Percentiles rank a stretch among this genome's conserved stretches.
Conservation (phyloP, 805 yeast species). For the Monosporozyma solicola region DNA sequence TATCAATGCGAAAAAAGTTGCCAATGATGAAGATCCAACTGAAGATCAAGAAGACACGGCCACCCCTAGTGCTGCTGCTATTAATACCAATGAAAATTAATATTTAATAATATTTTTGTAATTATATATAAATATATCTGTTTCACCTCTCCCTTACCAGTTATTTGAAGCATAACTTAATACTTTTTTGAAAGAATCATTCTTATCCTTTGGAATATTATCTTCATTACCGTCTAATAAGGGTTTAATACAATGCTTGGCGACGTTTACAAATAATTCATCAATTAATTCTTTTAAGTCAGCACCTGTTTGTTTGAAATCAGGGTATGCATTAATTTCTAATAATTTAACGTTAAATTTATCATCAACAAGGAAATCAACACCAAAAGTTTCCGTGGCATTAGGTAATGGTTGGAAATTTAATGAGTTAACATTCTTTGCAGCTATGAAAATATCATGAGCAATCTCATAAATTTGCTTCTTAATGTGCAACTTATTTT, state of each 20-base stretch:
- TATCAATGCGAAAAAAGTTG: constrained; percentile 28
- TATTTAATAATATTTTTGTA: background rate
- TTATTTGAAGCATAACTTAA: constrained; percentile 30
- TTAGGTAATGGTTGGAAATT: constrained; percentile 76
- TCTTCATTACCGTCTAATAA: constrained; percentile 27
- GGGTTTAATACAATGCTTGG: constrained; percentile 42
- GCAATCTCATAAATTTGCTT: constrained; percentile 51
- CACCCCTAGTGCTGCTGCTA: background rate
- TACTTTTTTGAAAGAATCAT: constrained; percentile 32
- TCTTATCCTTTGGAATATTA: constrained; percentile 2
- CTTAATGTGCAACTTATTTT: constrained; percentile 36
- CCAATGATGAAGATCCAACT: constrained; percentile 6
- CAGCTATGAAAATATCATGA: constrained; percentile 71
- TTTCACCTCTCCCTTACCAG: constrained; percentile 22
- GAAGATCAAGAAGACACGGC: background rate
- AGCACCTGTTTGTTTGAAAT: constrained; percentile 90
- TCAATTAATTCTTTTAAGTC: constrained; percentile 57
- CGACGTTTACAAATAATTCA: constrained; percentile 54
- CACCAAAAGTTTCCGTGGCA: constrained; percentile 81
- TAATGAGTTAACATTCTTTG: constrained; percentile 67
- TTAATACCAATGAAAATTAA: too few relatives aligned
- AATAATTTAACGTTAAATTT: constrained; percentile 49
- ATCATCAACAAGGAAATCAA: constrained; percentile 72
- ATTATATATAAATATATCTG: background rate
- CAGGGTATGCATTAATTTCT: constrained; percentile 92